phyloP scores from a whole-genome alignment of 192 early-diverging fungal species.

The Thoreauomyces humboldtii region DNA sequence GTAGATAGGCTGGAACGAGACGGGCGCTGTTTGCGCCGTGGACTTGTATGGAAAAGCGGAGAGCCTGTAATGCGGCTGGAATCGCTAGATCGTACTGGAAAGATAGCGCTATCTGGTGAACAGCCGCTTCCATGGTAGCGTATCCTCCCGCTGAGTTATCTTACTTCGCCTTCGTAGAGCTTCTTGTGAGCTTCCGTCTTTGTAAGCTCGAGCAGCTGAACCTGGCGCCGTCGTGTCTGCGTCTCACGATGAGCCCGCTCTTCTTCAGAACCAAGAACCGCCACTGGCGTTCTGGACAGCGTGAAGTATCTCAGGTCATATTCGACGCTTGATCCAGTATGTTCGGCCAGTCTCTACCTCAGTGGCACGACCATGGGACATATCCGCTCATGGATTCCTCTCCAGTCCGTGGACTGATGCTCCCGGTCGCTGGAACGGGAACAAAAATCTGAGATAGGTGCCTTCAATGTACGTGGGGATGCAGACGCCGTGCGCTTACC shows the following conservation, averaged over 20 bases:
- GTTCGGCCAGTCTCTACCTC: slow-evolving; percentile 26
- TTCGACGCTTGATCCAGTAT: not conserved
- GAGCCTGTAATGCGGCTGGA: slow-evolving; percentile 56
- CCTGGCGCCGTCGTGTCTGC: slow-evolving; percentile 40
- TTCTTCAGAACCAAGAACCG: slow-evolving; percentile 56
- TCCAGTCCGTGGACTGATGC: slow-evolving; percentile 47
- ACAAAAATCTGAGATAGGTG: not conserved
- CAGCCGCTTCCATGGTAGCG: no score
- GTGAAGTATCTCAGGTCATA: not conserved
- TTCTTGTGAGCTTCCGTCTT: slow-evolving; percentile 57
- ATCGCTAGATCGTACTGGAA: slow-evolving; percentile 61
- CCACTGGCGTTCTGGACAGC: slow-evolving; percentile 43
- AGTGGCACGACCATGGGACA: slow-evolving; percentile 47
- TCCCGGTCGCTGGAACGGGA: slow-evolving; percentile 44
- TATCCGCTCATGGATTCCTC: slow-evolving; percentile 55
- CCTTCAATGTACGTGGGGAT: not conserved
- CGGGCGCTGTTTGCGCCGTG: slow-evolving; percentile 51
- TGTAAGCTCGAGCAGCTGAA: slow-evolving; percentile 47
- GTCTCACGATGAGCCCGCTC: slow-evolving; percentile 47
- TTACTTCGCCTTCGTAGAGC: slow-evolving; percentile 55
- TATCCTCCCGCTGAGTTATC: no score
- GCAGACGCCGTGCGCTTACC: slow-evolving; percentile 22
- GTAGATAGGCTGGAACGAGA: slow-evolving; percentile 56
- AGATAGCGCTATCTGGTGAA: no score
- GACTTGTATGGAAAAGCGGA: slow-evolving; percentile 55